phyloP scores from a whole-genome alignment of 2,329 filamentous ascomycete species.

The Paramyrothecium roridum region DNA sequence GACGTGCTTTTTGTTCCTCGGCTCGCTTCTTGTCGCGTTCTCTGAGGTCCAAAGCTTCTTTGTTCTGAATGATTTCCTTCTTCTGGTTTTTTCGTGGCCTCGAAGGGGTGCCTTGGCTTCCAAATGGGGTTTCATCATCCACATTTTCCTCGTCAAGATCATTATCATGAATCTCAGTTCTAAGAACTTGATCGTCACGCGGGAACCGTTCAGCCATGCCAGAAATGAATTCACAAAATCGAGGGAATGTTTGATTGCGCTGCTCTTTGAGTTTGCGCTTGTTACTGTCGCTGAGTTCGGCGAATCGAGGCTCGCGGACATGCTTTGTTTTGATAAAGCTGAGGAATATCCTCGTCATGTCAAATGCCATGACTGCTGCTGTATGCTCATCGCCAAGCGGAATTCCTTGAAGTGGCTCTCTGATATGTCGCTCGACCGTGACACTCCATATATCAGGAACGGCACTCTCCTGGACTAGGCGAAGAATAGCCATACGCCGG shows the following conservation, averaged over 20 bases:
- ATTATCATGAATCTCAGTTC: slow-evolving; percentile 2
- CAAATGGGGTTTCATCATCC: slow-evolving; percentile 5
- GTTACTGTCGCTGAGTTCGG: slow-evolving; percentile 9
- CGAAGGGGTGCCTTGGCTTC: slow-evolving; percentile 3
- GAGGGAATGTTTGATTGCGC: slow-evolving; percentile 8
- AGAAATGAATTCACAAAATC: slow-evolving; percentile 23
- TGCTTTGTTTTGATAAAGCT: slow-evolving; percentile 22
- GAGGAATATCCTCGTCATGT: slow-evolving; percentile 25
- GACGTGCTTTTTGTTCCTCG: slow-evolving; percentile 51
- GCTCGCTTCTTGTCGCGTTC: slow-evolving; percentile 51
- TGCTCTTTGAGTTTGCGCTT: slow-evolving; percentile 4
- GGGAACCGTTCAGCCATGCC: slow-evolving; percentile 23
- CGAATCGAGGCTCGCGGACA: slow-evolving; percentile 14
- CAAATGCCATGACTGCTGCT: slow-evolving; percentile 19
- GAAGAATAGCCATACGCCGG: slow-evolving; percentile 21
- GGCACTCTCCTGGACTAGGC: slow-evolving; percentile 12
- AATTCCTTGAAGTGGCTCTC: neutral
- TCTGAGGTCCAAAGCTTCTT: slow-evolving; percentile 47
- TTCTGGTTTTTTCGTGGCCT: slow-evolving; percentile 13
- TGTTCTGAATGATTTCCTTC: slow-evolving; percentile 32
- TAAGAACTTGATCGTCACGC: slow-evolving; percentile 11
- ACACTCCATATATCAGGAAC: neutral
- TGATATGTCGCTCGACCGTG: neutral
- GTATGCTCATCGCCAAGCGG: slow-evolving; percentile 5
- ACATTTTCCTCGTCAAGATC: slow-evolving; percentile 10